phyloP scores from a whole-genome alignment of 371 early-diverging fungal genomes.

The Chytridium lagenaria region DNA sequence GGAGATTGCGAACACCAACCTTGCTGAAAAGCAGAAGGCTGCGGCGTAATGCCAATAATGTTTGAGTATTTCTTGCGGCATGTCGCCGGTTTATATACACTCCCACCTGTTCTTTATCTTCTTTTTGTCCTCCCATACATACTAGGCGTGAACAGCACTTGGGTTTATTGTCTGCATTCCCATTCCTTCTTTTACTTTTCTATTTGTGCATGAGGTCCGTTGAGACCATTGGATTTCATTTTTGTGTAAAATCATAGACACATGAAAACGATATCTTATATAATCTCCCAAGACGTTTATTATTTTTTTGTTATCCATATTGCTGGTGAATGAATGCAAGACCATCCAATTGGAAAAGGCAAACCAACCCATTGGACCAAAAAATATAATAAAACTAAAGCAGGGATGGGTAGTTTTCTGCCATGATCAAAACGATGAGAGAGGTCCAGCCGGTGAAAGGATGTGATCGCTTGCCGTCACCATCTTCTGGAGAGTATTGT shows the following conservation, averaged over 20 bases:
- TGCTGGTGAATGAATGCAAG: too few relatives aligned
- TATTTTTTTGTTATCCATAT: too few relatives aligned
- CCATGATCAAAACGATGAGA: conserved; percentile 82
- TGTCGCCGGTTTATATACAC: neutral
- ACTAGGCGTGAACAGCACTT: too few relatives aligned
- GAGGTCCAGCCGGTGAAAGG: conserved; percentile 98
- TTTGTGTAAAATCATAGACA: too few relatives aligned
- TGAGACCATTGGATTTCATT: too few relatives aligned
- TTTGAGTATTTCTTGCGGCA: neutral
- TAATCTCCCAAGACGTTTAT: too few relatives aligned
- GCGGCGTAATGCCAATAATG: too few relatives aligned
- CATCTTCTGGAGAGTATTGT: conserved; percentile 82
- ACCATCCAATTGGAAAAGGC: too few relatives aligned
- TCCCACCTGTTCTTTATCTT: neutral
- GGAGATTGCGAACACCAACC: conserved; percentile 47
- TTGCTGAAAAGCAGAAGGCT: conserved; percentile 1
- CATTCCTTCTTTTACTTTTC: neutral
- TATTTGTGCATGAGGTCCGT: neutral
- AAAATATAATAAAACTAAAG: too few relatives aligned
- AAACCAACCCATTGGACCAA: too few relatives aligned
- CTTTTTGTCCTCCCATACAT: neutral
- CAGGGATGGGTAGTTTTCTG: conserved; percentile 53
- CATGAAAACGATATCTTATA: too few relatives aligned
- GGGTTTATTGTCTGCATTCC: too few relatives aligned
- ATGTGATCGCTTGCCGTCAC: conserved; percentile 84